Evolutionary conservation across 208 protist genomes (phyloP).

Genomic region (Vickermania spadyakhi): DNA sequence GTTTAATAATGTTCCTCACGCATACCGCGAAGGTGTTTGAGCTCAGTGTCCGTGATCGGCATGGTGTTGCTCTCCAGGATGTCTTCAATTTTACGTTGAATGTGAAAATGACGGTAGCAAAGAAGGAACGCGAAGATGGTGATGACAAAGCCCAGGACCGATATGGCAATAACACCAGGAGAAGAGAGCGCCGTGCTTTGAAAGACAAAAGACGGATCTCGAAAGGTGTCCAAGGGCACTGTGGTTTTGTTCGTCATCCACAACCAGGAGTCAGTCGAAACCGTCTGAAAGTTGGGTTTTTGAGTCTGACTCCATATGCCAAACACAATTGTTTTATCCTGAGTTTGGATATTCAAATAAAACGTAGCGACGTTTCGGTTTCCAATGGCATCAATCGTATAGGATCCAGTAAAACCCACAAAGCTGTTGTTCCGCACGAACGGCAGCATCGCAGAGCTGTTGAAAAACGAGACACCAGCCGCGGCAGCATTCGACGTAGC

Average conservation of each 20-base stretch:
- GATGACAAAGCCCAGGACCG: conserved; percentile 63
- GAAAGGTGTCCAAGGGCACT: conserved; percentile 64
- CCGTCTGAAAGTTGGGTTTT: conserved; percentile 20
- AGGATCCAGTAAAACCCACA: conserved; percentile 43
- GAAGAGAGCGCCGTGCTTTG: conserved; percentile 48
- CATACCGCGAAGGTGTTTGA: conserved; percentile 45
- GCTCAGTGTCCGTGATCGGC: conserved; percentile 71
- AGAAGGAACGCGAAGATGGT: conserved; percentile 80
- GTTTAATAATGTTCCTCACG: not conserved
- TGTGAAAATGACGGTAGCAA: conserved; percentile 75
- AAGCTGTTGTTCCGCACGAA: conserved; percentile 50
- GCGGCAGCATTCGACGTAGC: conserved; percentile 33
- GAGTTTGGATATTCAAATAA: conserved; percentile 59
- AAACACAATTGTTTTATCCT: conserved; percentile 25
- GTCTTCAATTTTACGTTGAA: conserved; percentile 73
- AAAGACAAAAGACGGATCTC: conserved; percentile 74
- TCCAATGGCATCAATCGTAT: conserved; percentile 52
- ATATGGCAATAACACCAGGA: conserved; percentile 72
- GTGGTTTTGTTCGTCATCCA: conserved; percentile 62
- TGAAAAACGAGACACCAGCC: conserved; percentile 35
- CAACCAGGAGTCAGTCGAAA: conserved; percentile 19
- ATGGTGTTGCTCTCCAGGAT: conserved; percentile 52
- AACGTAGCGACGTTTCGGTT: conserved; percentile 58
- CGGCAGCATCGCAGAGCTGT: conserved; percentile 23
- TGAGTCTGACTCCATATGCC: conserved; percentile 44